Conservation (phyloP, 257 asterid species). For the Plantago ovata region DNA sequence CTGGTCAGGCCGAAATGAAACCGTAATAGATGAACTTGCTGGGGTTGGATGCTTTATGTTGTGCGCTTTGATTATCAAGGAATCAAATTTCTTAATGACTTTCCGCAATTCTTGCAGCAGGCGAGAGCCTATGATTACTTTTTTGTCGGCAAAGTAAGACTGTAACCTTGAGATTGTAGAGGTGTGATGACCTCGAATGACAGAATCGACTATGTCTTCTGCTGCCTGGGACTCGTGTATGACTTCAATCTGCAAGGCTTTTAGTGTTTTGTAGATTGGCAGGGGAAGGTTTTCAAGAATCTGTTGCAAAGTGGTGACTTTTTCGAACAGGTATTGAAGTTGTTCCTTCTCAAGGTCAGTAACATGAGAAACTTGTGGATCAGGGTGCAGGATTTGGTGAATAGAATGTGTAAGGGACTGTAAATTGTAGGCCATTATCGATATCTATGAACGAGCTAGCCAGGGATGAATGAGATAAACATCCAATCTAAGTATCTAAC, state of each 20-base stretch:
- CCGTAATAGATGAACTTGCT: not conserved
- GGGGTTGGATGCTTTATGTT: not conserved
- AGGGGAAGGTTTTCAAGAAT: not conserved
- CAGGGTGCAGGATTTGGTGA: slow-evolving; percentile 16
- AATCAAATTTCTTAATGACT: not conserved
- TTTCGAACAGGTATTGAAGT: slow-evolving; percentile 12
- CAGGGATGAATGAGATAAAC: too few relatives aligned
- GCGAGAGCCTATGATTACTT: too few relatives aligned
- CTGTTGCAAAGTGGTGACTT: not conserved
- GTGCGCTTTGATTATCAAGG: not conserved
- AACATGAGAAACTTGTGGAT: slow-evolving; percentile 1
- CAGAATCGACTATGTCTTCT: not conserved
- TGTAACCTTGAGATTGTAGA: not conserved
- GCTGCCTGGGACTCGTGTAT: not conserved
- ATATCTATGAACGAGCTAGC: too few relatives aligned
- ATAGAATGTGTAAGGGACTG: slow-evolving; percentile 16
- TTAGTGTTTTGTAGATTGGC: not conserved
- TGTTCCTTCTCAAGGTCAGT: slow-evolving; percentile 11
- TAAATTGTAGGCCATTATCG: slow-evolving; percentile 26
- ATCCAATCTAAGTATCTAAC: too few relatives aligned
- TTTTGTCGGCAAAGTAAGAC: not conserved
- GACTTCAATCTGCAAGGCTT: not conserved
- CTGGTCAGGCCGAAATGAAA: not conserved
- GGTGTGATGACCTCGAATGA: not conserved
- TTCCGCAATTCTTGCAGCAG: not conserved